Evolutionary conservation across 2,329 filamentous ascomycete genomes (phyloP), one percentile per base, ranked within the genome.

Genomic region (Cryphonectria radicalis): DNA sequence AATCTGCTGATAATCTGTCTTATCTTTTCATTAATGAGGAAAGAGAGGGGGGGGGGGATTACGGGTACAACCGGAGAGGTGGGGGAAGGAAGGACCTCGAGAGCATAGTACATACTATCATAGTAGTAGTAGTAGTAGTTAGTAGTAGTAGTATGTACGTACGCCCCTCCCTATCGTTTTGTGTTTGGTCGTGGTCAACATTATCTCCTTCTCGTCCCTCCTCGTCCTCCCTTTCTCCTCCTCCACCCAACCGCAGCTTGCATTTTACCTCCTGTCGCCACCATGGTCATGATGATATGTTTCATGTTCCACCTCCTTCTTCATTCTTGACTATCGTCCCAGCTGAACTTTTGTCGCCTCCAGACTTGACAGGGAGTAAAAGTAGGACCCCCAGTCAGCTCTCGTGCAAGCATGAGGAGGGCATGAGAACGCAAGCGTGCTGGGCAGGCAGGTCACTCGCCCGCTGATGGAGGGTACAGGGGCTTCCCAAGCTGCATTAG

Each of bases 401-500:
- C 46, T 25, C 37, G 63, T 65, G 59, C 59, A 11, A 11, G 59
- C 59, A n/a, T 62, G 57, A 62, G 53, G 25, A 57, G 53, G 53
- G 25, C 53, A 57, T 57, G 53, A 28, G 53, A 57, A 57, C 53
- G 63, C 40, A 65, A 17, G 25, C 6, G 25, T n/a, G 35, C 42
- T 42, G 35, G 65, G 19, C 69, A 53, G 69, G 55, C 65, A 70
- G 68, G 68, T 70, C 65, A 67, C 43, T 65, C 43, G 63, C 25
- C 63, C 43, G 42, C 28, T 59, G 55, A 59, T 59, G 55, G 55
- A 59, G 60, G 60, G 60, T 35, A 50, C 42, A 62, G 66, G 66
- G 57, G 57, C 59, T 32, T 37, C 43, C 42, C 57, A 63, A 53
- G 66, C 66, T 55, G 66, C 66, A 68, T 68, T 68, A 68, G 66